Conservation (phyloP, 805 yeast genomes). For the Starmerella floricola region DNA sequence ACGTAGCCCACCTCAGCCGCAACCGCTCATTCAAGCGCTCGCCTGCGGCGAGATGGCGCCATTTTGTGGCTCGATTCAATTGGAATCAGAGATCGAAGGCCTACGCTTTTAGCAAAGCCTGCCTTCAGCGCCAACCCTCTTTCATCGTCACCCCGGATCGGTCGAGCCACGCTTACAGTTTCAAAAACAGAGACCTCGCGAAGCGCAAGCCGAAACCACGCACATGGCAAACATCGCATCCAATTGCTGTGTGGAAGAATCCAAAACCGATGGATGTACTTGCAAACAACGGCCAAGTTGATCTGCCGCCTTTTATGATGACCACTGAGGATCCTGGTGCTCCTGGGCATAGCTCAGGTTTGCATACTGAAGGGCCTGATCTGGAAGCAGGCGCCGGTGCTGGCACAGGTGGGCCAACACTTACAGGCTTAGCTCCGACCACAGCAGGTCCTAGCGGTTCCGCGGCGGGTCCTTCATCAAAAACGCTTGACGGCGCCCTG, state of each 20-base stretch:
- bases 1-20: neutral
- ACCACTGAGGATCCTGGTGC: neutral
- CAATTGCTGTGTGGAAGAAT: slow-evolving; percentile 17
- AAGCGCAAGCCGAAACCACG: slow-evolving; percentile 15
- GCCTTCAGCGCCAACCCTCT: slow-evolving; percentile 18
- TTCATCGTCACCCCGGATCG: slow-evolving; percentile 21
- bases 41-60: slow-evolving; percentile 7
- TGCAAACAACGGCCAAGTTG: slow-evolving; percentile 5
- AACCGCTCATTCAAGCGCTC: slow-evolving; percentile 1
- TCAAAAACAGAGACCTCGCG: slow-evolving; percentile 13
- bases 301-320: slow-evolving; percentile 1
- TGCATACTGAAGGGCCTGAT: too few relatives aligned
- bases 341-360: too few relatives aligned
- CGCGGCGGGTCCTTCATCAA: neutral
- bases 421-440: too few relatives aligned
- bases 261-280: slow-evolving; percentile 15
- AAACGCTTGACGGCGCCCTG: too few relatives aligned
- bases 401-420: too few relatives aligned
- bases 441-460: neutral
- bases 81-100: slow-evolving; percentile 10
- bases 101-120: slow-evolving; percentile 12
- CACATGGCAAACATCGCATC: slow-evolving; percentile 14
- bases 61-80: slow-evolving; percentile 10
- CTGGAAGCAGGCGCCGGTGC: too few relatives aligned
- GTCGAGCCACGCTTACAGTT: slow-evolving; percentile 13